phyloP scores from a whole-genome alignment of 345 rosid species.

The Aquilaria malaccensis region DNA sequence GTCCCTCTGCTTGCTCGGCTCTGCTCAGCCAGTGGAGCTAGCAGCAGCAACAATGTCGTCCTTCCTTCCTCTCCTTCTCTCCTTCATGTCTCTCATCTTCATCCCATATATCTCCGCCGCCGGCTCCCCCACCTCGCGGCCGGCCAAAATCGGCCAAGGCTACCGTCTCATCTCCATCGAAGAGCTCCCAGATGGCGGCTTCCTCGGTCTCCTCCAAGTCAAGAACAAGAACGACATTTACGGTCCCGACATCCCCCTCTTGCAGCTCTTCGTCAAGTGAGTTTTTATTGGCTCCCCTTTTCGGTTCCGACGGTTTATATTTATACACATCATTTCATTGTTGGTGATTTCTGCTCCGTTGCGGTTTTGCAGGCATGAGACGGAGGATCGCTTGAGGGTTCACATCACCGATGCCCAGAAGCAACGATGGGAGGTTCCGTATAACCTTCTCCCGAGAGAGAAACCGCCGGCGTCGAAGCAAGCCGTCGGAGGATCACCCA shows the following conservation, averaged over 20 bases:
- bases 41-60: constrained; percentile 12
- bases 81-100: constrained; percentile 20
- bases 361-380: constrained; percentile 59
- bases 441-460: constrained; percentile 72
- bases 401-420: constrained; percentile 83
- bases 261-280: constrained; percentile 87
- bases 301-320: no score
- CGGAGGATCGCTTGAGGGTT: constrained; percentile 66
- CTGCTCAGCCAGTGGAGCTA: neutral
- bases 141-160: constrained; percentile 67
- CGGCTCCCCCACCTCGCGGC: constrained; percentile 19
- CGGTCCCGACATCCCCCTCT: constrained; percentile 72
- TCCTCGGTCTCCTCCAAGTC: constrained; percentile 75
- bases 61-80: constrained; percentile 2
- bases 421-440: constrained; percentile 95
- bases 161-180: constrained; percentile 76
- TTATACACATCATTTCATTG: constrained; percentile 4
- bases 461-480: constrained; percentile 48
- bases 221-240: constrained; percentile 63
- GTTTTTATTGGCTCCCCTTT: neutral
- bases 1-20: no score
- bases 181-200: constrained; percentile 70
- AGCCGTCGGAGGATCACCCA: constrained; percentile 41
- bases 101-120: constrained; percentile 26
- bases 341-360: constrained; percentile 5